phyloP scores from a whole-genome alignment of 1,284 basidiomycete genomes.

The Phellopilus nigrolimitatus region DNA sequence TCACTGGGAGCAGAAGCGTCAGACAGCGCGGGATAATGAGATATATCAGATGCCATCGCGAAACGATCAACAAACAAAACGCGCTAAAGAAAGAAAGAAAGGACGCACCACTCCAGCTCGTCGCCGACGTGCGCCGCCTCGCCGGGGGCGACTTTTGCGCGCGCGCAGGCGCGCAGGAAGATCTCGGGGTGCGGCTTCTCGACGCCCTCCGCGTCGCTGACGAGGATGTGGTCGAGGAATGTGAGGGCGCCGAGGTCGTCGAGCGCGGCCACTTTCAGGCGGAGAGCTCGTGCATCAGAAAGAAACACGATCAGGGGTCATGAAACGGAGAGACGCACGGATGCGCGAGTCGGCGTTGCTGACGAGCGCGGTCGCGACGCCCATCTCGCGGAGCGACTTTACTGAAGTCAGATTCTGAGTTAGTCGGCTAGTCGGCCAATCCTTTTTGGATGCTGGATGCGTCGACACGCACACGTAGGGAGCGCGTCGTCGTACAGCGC shows the following conservation, averaged over 20 bases:
- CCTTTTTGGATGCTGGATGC: background rate
- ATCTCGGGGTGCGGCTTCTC: constrained; percentile 64
- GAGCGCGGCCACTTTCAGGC: constrained; percentile 40
- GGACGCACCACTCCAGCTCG: constrained; percentile 53
- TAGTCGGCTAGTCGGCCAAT: no score
- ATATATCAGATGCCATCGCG: background rate
- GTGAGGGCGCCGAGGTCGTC: constrained; percentile 50
- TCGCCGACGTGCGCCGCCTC: constrained; percentile 70
- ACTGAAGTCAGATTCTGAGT: constrained; percentile 38
- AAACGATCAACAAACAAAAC: background rate
- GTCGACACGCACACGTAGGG: constrained; percentile 47
- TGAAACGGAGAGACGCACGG: constrained; percentile 10
- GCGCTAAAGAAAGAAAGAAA: constrained; percentile 3
- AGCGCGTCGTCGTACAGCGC: constrained; percentile 58
- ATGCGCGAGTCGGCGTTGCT: constrained; percentile 26
- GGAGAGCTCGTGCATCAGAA: background rate
- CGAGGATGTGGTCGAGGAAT: constrained; percentile 47
- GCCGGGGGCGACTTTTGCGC: constrained; percentile 29
- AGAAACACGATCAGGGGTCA: background rate
- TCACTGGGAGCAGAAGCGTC: constrained; percentile 43
- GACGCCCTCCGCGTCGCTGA: constrained; percentile 60
- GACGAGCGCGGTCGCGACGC: constrained; percentile 52
- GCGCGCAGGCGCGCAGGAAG: constrained; percentile 41
- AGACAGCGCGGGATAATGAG: no score
- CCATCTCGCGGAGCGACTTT: constrained; percentile 37